Evolutionary conservation across 192 early-diverging fungal species (phyloP), one percentile per base, ranked within the genome.

Genomic region (Gigaspora rosea): DNA sequence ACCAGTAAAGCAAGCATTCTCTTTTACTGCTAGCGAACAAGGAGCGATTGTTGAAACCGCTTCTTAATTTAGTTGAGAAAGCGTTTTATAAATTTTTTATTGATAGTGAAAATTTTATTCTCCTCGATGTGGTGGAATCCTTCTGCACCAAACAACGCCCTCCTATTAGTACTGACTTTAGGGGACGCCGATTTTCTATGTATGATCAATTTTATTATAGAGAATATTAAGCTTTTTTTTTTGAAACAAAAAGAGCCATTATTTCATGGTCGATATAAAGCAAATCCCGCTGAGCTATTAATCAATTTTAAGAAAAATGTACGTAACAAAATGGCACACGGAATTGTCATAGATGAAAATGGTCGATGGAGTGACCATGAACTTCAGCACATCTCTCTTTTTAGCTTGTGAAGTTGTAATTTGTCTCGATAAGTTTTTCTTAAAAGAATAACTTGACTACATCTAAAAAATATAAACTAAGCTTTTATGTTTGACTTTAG

Each of bases 391-490:
- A 27, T 27, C 27, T 27, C 27, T 27, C 27, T 27, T 27, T 54
- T 18, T 71, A 71, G 69, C 69, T 71, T 71, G 69, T 56, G 69
- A 71, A 10, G 69, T 71, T 54, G 41, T 71, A 52, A 71, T 71
- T 27, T 71, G 69, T 56, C 69, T 71, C 52, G 69, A 49, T 71
- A 71, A 71, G 47, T 71, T 32, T 41, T 27, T 27, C 27, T 67
- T 32, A 52, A n/a, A 6, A 71, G 69, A 68, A 72, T 48, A 72
- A 72, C 27, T 72, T 72, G 70, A 72, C 54, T 69, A 1, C 20
- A 69, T 32, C 7, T 49, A 69, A 49, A 51, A 69, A 51, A 27
- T 20, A 69, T 67, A 67, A 69, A 69, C 67, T 69, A 46, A 69
- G 18, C 32, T 63, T 69, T 72, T 72, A 57, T 72, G 56, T 72